These are phyloP conservation scores for Carallia brachiata DNA, from an alignment of 345 rosid genomes.

Conservation along the genomic window DNA sequence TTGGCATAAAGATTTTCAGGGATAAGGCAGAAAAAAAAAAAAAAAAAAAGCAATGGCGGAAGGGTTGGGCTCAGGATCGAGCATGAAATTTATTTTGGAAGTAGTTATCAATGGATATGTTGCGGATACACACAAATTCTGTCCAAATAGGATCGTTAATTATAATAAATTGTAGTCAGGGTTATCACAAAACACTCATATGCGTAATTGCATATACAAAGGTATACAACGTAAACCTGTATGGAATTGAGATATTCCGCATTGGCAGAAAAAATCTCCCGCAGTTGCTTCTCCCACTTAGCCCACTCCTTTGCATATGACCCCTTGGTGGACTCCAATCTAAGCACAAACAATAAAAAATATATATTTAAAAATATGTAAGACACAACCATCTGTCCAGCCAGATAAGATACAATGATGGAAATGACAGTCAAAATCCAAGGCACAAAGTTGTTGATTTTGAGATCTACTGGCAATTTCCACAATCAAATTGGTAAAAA, in stretches of 20 bases:
- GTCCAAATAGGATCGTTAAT: too few species aligned
- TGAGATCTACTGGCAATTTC: background rate
- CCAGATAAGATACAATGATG: background rate
- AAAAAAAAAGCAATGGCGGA: background rate
- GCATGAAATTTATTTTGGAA: too few species aligned
- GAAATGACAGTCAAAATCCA: background rate
- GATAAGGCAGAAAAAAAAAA: background rate
- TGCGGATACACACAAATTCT: too few species aligned
- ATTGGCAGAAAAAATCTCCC: slow-evolving; percentile 43
- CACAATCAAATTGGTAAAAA: background rate
- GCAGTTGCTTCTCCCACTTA: slow-evolving; percentile 80
- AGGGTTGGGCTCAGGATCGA: too few species aligned
- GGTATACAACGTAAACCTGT: slow-evolving; percentile 47
- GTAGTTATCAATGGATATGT: too few species aligned
- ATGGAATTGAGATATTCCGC: slow-evolving; percentile 63
- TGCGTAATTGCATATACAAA: background rate
- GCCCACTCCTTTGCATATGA: slow-evolving; percentile 70
- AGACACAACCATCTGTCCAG: background rate
- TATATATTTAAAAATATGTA: slow-evolving; percentile 9
- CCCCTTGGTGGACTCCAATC: slow-evolving; percentile 80
- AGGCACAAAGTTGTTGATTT: background rate
- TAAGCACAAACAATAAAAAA: slow-evolving; percentile 23
- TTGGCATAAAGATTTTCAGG: background rate
- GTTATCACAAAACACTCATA: background rate
- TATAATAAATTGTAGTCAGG: too few species aligned